Base-by-base conservation (phyloP, 192 early-diverging fungal species). In the Chytriomyces hyalinus region DNA sequence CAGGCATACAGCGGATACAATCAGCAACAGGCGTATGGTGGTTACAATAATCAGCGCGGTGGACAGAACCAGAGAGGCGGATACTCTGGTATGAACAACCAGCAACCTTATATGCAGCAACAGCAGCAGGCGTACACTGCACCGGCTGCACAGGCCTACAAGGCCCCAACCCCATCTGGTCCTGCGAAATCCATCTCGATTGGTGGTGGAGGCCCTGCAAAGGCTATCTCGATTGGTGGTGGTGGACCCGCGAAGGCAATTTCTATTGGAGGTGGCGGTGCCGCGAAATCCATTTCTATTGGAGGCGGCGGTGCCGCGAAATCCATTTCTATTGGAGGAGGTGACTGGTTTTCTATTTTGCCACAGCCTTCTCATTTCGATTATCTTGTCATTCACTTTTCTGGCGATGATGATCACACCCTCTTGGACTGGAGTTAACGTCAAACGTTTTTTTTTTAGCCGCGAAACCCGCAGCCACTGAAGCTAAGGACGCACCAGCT, bases 111-210 rank as follows among this genome's bases (percentile, higher is more conserved):
- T 60, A 49, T 49, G 15, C 70, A 79, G 5, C 62, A 78, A 20
- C 78, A 80, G 24, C 80, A 74, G 70, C 79, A 81, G 48, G 66
- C 80, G 2, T 78, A 81, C 51, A 76, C 80, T 62, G 77, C 79
- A 15, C 71, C 80, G 20, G 15, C 10, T 15, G 75, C 80, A 77
- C 79, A 78, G 64, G 67, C 65, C 13, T 70, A 83, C 47, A 61
- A 63, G 13, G 79, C 81, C 6, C 76, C 64, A 15, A 8, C 64
- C 20, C 43, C 73, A 8, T 2, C 70, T 17, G 60, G 60, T 46
- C 72, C 80, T 6, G 74, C 73, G 1, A 82, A 83, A 47, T 63
- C 80, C 44, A 73, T 78, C 9, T 67, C 80, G n/a, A 74, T 76
- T 22, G 78, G 79, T n/a, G 78, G 72, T 36, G 78, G 80, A 36